These are phyloP conservation scores for Tetrahymena borealis DNA, from an alignment of 73 alveolate species.

Conservation along the genomic window DNA sequence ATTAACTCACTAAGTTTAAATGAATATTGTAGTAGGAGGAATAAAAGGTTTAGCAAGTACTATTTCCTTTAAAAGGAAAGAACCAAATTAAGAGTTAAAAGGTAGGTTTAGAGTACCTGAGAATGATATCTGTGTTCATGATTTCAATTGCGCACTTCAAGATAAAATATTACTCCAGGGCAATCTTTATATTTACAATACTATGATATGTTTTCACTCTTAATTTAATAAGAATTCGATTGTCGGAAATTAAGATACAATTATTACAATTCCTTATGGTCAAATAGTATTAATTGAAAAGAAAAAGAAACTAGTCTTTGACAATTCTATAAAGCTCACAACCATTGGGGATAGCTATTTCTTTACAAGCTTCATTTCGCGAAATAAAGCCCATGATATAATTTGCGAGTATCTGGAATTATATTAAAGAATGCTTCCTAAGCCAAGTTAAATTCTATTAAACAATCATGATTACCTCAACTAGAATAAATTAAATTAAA, in stretches of 20 bases:
- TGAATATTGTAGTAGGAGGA: not conserved
- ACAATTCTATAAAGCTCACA: not conserved
- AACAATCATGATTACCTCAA: not conserved
- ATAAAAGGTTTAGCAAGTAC: not conserved
- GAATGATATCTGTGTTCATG: not conserved
- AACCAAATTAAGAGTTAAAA: not conserved
- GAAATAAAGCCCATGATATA: not conserved
- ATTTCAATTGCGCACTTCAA: not conserved
- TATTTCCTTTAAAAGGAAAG: not conserved
- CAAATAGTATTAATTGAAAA: not conserved
- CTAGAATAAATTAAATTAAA: not conserved
- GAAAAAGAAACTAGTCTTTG: not conserved
- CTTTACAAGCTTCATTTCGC: not conserved
- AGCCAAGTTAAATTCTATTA: not conserved
- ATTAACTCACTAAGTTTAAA: not conserved
- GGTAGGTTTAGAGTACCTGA: not conserved
- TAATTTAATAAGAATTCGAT: not conserved
- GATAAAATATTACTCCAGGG: not conserved
- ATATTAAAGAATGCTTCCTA: not conserved
- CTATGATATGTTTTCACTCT: not conserved
- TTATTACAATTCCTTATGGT: not conserved
- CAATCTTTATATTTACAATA: not conserved
- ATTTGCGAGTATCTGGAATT: not conserved
- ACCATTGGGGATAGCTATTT: not conserved
- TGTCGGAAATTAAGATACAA: not conserved